These are phyloP conservation scores for Podospora sp. DNA, from an alignment of 495 filamentous ascomycete species.

Conservation along the genomic window DNA sequence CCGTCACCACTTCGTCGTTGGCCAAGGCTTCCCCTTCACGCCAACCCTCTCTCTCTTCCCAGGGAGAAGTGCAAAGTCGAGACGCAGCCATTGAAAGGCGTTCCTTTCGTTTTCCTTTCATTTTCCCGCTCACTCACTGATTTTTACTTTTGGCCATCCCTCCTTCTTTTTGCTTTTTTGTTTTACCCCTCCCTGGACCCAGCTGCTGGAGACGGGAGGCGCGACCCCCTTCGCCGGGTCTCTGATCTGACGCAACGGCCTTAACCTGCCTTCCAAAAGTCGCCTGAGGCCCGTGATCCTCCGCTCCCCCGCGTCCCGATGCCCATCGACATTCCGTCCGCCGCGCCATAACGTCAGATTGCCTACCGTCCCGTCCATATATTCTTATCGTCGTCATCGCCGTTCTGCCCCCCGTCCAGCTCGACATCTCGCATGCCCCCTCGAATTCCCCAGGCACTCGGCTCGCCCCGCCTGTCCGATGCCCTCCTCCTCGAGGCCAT, in stretches of 20 bases:
- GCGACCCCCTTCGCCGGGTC: conserved; percentile 2
- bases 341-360: conserved; percentile 7
- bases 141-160: background rate
- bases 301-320: conserved; percentile 4
- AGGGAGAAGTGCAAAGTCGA: background rate
- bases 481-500: conserved; percentile 33
- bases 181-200: background rate
- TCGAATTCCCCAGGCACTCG: conserved; percentile 7
- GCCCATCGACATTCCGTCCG: conserved; percentile 4
- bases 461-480: conserved; percentile 31
- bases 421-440: conserved; percentile 8
- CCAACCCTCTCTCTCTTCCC: background rate
- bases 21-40: background rate
- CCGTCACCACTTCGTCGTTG: conserved; percentile 4
- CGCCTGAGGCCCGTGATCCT: conserved; percentile 3
- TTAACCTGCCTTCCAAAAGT: background rate
- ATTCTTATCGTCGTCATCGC: background rate
- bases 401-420: background rate
- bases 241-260: background rate
- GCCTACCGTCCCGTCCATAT: background rate
- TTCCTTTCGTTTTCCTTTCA: background rate
- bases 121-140: background rate
- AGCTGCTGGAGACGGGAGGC: background rate
- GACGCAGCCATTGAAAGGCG: background rate
- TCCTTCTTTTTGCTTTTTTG: background rate